These are phyloP conservation scores for Pulveroboletus sp. DNA, from an alignment of 768 basidiomycete genomes.

Conservation along the genomic window DNA sequence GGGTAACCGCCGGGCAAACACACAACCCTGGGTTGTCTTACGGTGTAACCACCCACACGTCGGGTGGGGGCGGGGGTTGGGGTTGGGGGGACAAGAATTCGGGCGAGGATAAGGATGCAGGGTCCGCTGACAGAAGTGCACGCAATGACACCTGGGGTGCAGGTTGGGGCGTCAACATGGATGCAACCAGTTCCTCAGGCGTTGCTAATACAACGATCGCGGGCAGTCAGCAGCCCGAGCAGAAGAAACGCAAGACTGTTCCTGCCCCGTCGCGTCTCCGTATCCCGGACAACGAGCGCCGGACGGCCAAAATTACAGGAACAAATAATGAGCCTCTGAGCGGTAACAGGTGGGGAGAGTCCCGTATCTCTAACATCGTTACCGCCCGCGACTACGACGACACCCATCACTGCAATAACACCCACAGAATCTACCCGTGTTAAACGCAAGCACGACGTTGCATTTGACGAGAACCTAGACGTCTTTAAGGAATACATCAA, in stretches of 20 bases:
- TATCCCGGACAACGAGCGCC: constrained; percentile 17
- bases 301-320: constrained; percentile 16
- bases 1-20: no score
- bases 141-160: constrained; percentile 4
- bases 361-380: constrained; percentile 4
- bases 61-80: no score
- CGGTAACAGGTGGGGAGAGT: constrained; percentile 12
- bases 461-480: constrained; percentile 21
- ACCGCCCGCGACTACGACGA: constrained; percentile 5
- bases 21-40: no score
- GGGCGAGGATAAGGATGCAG: not conserved
- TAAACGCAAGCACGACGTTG: constrained; percentile 27
- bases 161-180: constrained; percentile 2
- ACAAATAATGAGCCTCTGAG: constrained; percentile 23
- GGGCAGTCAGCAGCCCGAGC: constrained; percentile 2
- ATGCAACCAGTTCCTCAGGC: constrained; percentile 1
- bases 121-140: not conserved
- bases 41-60: no score
- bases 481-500: constrained; percentile 29
- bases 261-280: constrained; percentile 25
- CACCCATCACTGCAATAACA: constrained; percentile 12
- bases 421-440: constrained; percentile 14
- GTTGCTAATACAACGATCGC: constrained; percentile 8
- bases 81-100: not conserved
- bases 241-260: constrained; percentile 9